Conservation (phyloP, 768 basidiomycete species). For the Boletus patriciae region DNA sequence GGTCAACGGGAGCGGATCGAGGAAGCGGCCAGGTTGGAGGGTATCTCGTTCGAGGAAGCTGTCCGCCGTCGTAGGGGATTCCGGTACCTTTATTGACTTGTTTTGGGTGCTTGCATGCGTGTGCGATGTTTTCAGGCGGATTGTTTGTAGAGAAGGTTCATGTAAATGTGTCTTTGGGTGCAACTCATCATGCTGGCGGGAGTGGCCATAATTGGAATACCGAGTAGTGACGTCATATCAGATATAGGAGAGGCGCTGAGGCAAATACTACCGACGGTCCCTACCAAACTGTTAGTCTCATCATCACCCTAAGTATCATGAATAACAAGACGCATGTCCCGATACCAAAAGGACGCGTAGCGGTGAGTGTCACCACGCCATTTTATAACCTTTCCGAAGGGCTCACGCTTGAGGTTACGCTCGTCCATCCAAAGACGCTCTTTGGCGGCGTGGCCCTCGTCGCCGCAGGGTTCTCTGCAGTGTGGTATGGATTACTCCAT, state of each 20-base stretch:
- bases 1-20: constrained; percentile 51
- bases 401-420: background rate
- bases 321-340: constrained; percentile 3
- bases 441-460: constrained; percentile 25
- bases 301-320: too few relatives aligned
- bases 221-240: background rate
- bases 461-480: constrained; percentile 17
- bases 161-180: background rate
- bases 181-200: too few relatives aligned
- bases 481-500: constrained; percentile 23
- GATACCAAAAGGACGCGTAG: constrained; percentile 13
- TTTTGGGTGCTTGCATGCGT: too few relatives aligned
- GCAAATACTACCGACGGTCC: too few relatives aligned
- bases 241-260: too few relatives aligned
- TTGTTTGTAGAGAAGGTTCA: background rate
- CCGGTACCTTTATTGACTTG: background rate
- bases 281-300: too few relatives aligned
- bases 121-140: too few relatives aligned
- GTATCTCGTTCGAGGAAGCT: constrained; percentile 59
- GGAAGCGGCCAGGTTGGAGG: constrained; percentile 59
- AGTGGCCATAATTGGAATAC: too few relatives aligned
- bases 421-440: constrained; percentile 17
- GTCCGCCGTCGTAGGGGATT: constrained; percentile 56
- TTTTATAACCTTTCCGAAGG: background rate
- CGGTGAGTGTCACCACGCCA: background rate